Conservation (phyloP, 257 asterid genomes). For the Thymus mandschuricus region DNA sequence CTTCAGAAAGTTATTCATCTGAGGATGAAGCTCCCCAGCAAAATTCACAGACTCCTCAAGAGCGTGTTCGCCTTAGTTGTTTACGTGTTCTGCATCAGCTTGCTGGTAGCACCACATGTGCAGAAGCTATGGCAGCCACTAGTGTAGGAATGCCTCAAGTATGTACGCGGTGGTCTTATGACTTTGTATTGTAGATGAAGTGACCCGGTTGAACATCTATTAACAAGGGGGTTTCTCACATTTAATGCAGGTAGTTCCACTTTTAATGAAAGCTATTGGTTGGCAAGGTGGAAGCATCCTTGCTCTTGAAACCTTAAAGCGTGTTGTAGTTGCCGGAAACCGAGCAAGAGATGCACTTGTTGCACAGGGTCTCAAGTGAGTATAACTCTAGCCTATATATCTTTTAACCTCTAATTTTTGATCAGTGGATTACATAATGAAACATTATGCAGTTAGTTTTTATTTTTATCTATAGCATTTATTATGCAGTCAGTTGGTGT, state of each 20-base stretch:
- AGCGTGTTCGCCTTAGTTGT: conserved; percentile 95
- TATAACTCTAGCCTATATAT: conserved; percentile 12
- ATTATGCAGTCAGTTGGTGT: neutral
- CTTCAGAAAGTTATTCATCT: conserved; percentile 62
- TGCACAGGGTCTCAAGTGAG: conserved; percentile 98
- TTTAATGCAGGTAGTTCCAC: conserved; percentile 87
- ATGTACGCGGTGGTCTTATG: conserved; percentile 41
- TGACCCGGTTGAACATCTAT: conserved; percentile 11
- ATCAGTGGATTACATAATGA: conserved; percentile 9
- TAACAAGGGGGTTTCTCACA: conserved; percentile 28
- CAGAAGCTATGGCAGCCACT: conserved; percentile 99
- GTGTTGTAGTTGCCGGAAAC: conserved; percentile 95
- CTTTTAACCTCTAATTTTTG: neutral
- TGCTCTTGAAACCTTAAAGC: conserved; percentile 97
- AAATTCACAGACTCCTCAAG: conserved; percentile 79
- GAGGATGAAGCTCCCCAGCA: conserved; percentile 61
- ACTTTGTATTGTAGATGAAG: conserved; percentile 9
- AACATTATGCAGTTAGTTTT: conserved; percentile 18
- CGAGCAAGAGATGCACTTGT: conserved; percentile 98
- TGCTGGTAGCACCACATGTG: conserved; percentile 97
- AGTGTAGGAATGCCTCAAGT: conserved; percentile 98
- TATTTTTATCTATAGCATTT: neutral
- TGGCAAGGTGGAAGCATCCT: conserved; percentile 99
- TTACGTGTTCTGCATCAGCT: conserved; percentile 97
- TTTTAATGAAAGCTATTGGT: conserved; percentile 96